Conservation (phyloP, 75 land plant genomes). For the Chamaecyparis obtusa region DNA sequence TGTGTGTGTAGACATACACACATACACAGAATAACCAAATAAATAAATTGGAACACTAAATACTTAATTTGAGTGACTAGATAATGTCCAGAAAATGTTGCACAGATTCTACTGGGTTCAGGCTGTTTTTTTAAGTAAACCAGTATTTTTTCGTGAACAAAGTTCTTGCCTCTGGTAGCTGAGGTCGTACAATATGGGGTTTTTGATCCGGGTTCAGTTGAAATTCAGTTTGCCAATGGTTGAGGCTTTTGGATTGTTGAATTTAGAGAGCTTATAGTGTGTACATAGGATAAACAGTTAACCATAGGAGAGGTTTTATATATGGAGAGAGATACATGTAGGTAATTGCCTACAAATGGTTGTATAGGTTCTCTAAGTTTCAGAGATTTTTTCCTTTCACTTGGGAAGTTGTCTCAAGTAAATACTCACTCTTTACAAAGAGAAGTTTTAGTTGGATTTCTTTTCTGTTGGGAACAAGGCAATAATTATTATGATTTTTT, state of each 20-base stretch:
- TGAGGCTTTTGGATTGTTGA: background rate
- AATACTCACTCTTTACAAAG: too few relatives aligned
- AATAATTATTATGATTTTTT: background rate
- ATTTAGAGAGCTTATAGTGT: background rate
- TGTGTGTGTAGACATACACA: too few relatives aligned
- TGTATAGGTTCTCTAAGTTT: background rate
- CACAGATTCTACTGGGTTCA: too few relatives aligned
- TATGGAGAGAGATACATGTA: background rate
- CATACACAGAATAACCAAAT: too few relatives aligned
- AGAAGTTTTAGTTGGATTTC: background rate
- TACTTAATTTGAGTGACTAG: too few relatives aligned
- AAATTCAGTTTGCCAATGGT: background rate
- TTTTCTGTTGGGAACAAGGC: background rate
- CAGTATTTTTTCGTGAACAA: too few relatives aligned
- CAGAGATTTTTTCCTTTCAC: background rate
- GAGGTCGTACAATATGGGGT: background rate
- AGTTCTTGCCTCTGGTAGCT: background rate
- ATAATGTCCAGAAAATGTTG: too few relatives aligned
- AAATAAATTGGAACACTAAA: too few relatives aligned
- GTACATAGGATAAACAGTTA: background rate
- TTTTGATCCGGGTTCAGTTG: background rate
- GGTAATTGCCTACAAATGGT: background rate
- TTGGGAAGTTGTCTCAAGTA: too few relatives aligned
- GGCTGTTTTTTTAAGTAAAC: too few relatives aligned
- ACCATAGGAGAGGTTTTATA: background rate